Evolutionary conservation across 2,329 filamentous ascomycete species (phyloP).

Genomic region (Penicillium sclerotiorum): DNA sequence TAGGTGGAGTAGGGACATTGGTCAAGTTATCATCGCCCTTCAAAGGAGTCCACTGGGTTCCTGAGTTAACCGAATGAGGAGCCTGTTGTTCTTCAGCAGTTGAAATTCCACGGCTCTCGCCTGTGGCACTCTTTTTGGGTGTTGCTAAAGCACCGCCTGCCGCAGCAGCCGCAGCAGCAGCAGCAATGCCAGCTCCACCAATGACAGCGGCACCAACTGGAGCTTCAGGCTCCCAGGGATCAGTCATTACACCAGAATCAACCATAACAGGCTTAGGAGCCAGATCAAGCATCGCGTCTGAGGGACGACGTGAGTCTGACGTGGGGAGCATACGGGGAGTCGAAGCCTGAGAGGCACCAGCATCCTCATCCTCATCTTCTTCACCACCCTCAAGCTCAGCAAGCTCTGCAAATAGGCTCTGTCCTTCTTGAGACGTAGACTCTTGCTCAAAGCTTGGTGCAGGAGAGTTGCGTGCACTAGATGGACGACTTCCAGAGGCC

Average conservation of each 20-base stretch:
- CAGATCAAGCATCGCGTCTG: conserved; percentile 29
- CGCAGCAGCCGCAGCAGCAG: conserved; percentile 13
- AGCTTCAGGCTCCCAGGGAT: conserved; percentile 52
- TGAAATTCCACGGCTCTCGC: conserved; percentile 19
- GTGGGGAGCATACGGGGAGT: conserved; percentile 41
- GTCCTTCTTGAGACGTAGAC: conserved; percentile 56
- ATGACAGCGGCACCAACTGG: neutral
- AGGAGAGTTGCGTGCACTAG: conserved; percentile 55
- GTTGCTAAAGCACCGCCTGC: conserved; percentile 24
- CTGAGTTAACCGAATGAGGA: conserved; percentile 39
- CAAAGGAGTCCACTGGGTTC: conserved; percentile 48
- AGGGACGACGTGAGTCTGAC: conserved; percentile 35
- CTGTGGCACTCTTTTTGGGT: conserved; percentile 16
- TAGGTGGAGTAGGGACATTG: conserved; percentile 42
- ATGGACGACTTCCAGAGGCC: conserved; percentile 40
- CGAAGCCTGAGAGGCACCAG: conserved; percentile 37
- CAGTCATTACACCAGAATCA: conserved; percentile 65
- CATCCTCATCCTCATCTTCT: conserved; percentile 67
- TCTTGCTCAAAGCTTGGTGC: conserved; percentile 55
- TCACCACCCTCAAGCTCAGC: conserved; percentile 73
- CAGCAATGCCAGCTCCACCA: conserved; percentile 9
- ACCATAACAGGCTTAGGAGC: conserved; percentile 52
- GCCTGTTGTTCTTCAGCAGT: conserved; percentile 19
- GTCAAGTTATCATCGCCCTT: conserved; percentile 34
- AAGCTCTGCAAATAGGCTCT: conserved; percentile 90